Conservation (phyloP, 176 grass and related monocot genomes). For the Oryza glumipatula region DNA sequence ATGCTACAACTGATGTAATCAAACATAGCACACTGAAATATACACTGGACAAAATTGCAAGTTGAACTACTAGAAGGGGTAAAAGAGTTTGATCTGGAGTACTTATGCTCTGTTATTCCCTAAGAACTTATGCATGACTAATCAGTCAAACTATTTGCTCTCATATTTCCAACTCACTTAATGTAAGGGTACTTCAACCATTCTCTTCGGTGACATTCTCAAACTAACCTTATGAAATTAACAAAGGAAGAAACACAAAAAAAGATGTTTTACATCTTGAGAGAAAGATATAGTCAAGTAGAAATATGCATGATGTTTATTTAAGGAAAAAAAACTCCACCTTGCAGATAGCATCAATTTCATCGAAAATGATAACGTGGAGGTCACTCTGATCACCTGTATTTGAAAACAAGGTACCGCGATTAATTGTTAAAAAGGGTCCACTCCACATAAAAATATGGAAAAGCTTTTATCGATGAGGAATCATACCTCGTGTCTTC, state of each 20-base stretch:
- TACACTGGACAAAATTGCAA: slow-evolving; percentile 18
- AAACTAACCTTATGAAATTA: background rate
- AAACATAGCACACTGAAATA: background rate
- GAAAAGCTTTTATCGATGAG: slow-evolving; percentile 28
- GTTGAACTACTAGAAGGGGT: slow-evolving; percentile 11
- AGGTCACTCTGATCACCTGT: slow-evolving; percentile 96
- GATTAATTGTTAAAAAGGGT: slow-evolving; percentile 10
- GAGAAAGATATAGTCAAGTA: slow-evolving; percentile 18
- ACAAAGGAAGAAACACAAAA: background rate
- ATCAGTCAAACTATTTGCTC: background rate
- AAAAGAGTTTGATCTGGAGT: slow-evolving; percentile 10
- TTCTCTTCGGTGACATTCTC: too few species aligned
- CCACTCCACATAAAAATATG: slow-evolving; percentile 28
- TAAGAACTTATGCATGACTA: background rate
- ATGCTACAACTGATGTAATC: slow-evolving; percentile 7
- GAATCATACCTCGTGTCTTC: slow-evolving; percentile 53
- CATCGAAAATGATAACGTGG: slow-evolving; percentile 97
- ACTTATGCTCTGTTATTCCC: background rate
- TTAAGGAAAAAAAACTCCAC: slow-evolving; percentile 35
- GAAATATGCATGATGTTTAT: slow-evolving; percentile 9
- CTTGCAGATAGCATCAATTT: slow-evolving; percentile 96
- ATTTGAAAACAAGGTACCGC: slow-evolving; percentile 29
- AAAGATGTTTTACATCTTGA: background rate
- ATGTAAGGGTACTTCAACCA: background rate
- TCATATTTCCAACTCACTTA: background rate